Evolutionary conservation across 257 asterid genomes (phyloP).

Genomic region (Gentiana straminea): DNA sequence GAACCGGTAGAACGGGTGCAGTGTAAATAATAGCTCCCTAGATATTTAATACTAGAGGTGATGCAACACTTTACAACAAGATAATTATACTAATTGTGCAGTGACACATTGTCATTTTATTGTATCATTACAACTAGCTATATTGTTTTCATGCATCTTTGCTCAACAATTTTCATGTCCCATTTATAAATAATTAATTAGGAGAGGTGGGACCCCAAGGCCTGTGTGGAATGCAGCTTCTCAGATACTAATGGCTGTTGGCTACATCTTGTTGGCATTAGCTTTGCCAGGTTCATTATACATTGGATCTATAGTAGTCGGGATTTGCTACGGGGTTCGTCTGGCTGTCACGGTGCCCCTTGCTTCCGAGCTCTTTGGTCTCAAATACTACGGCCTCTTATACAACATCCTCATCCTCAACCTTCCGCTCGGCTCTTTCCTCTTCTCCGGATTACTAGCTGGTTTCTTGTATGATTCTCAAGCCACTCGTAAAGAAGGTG

Average conservation of each 20-base stretch:
- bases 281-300: constrained; percentile 39
- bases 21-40: too few relatives aligned
- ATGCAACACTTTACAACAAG: too few relatives aligned
- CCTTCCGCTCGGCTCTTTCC: constrained; percentile 38
- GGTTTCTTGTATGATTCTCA: constrained; percentile 28
- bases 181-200: constrained; percentile 4
- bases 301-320: constrained; percentile 33
- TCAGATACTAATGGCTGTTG: constrained; percentile 34
- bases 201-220: constrained; percentile 37
- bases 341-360: constrained; percentile 36
- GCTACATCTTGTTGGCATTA: constrained; percentile 29
- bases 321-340: constrained; percentile 38
- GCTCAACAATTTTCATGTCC: too few relatives aligned
- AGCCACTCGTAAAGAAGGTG: constrained; percentile 23
- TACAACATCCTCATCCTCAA: constrained; percentile 37
- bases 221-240: constrained; percentile 43
- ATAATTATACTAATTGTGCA: too few relatives aligned
- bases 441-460: constrained; percentile 42
- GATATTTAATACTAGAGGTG: too few relatives aligned
- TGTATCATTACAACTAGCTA: not conserved
- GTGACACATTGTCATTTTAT: not conserved
- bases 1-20: too few relatives aligned
- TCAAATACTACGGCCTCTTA: constrained; percentile 32
- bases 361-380: constrained; percentile 40
- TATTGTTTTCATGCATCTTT: too few relatives aligned